These are phyloP conservation scores for Gymnopus androsaceus DNA, from an alignment of 1,284 basidiomycete species.

Conservation along the genomic window DNA sequence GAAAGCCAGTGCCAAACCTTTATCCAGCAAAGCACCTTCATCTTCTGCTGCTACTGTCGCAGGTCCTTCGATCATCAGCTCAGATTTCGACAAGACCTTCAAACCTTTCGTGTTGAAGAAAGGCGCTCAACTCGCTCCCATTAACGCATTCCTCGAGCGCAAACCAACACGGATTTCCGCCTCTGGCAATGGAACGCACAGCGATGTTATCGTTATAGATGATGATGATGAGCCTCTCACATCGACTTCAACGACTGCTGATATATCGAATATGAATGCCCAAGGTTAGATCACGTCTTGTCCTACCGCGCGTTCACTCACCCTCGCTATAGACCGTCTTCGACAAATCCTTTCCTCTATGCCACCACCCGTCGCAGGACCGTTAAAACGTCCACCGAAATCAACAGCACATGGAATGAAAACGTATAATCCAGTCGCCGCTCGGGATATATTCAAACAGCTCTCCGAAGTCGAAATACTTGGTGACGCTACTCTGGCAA, in stretches of 20 bases:
- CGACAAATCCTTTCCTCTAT: conserved; percentile 40
- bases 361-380: background rate
- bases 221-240: conserved; percentile 40
- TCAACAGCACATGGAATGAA: conserved; percentile 27
- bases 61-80: conserved; percentile 42
- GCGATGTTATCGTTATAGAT: conserved; percentile 58
- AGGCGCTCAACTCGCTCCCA: conserved; percentile 66
- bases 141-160: conserved; percentile 61
- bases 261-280: conserved; percentile 26
- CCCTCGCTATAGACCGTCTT: conserved; percentile 42
- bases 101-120: conserved; percentile 78
- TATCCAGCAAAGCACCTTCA: conserved; percentile 34
- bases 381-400: conserved; percentile 10
- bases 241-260: background rate
- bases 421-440: conserved; percentile 35
- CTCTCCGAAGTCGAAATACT: conserved; percentile 78
- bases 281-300: conserved; percentile 36
- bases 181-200: conserved; percentile 27
- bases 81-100: conserved; percentile 76
- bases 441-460: conserved; percentile 59
- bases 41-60: conserved; percentile 36
- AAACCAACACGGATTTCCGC: conserved; percentile 30
- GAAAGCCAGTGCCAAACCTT: conserved; percentile 35
- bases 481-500: conserved; percentile 65
- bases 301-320: background rate